Evolutionary conservation across 2,329 filamentous ascomycete genomes (phyloP), one percentile per base, ranked within the genome.

Genomic region (Venturia nashicola): DNA sequence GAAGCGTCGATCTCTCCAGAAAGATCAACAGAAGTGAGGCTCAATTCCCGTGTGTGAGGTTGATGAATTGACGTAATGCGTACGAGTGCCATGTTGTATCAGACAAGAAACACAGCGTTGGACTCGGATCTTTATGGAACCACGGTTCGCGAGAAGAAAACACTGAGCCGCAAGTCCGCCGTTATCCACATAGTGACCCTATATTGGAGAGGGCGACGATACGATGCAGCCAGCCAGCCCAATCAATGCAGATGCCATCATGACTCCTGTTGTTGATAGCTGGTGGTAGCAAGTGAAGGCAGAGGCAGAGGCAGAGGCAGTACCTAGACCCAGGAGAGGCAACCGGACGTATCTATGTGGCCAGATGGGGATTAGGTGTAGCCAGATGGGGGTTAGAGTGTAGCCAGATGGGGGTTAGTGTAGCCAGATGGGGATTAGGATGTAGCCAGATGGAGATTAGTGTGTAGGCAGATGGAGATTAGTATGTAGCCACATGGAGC

Each of bases 41-140:
- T 57, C 51, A 57, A 36, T 32, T 57, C 12, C 36, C 6, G 36
- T 39, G 36, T 39, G 36, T 57, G 51, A 36, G 51, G 6, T 57
- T 57, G 16, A 57, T 1, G 11, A 57, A 14, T 3, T 57, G 51
- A 57, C 51, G 51, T 57, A 57, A 57, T 36, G 32, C 32, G 51
- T n/a, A 34, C 32, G 51, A 57, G 27, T 32, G 51, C 51, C 32
- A 57, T 57, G 51, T 57, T 57, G 51, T 57, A 57, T 36, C 51
- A 57, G 51, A 57, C 16, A 34, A 57, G 51, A 57, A 57, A 57
- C 51, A 32, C 11, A 3, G 27, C 51, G 51, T 20, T 18, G 27
- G n/a, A n/a, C n/a, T n/a, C n/a, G n/a, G 27, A 11, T 18, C 48
- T 16, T 5, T 8, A 34, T 57, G 32, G 51, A 36, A n/a, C 51